phyloP scores from a whole-genome alignment of 208 protist species.

The Polymyxa betae region DNA sequence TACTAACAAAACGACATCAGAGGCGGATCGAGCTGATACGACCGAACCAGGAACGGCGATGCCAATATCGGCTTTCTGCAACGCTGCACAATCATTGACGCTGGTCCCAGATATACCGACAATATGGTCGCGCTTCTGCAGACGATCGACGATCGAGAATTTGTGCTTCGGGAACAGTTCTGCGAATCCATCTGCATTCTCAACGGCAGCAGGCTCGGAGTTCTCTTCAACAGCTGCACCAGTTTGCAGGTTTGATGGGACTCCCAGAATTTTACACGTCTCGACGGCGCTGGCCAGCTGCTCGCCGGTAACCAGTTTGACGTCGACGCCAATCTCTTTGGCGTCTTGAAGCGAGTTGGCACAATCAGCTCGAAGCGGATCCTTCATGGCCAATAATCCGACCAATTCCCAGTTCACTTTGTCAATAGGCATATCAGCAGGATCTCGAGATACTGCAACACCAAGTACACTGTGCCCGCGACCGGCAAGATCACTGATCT shows the following conservation, averaged over 20 bases:
- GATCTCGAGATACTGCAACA: conserved; percentile 13
- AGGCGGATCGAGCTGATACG: neutral
- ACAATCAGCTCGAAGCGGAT: neutral
- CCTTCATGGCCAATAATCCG: neutral
- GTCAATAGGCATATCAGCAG: conserved; percentile 39
- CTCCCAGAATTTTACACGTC: neutral
- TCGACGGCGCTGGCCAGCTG: neutral
- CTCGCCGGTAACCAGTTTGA: neutral
- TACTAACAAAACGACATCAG: conserved; percentile 1
- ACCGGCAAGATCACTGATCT: neutral
- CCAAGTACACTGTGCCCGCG: neutral
- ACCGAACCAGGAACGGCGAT: neutral
- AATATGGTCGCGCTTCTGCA: neutral
- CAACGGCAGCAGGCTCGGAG: neutral
- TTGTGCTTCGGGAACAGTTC: neutral
- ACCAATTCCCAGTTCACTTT: conserved; percentile 19
- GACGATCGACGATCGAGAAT: neutral
- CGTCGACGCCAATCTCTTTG: neutral
- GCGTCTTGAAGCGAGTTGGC: neutral
- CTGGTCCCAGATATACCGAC: neutral
- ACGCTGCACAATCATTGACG: neutral
- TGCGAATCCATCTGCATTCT: neutral
- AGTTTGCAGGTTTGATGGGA: neutral
- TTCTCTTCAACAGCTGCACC: neutral
- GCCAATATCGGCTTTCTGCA: neutral